These are phyloP conservation scores for Imleria badia DNA, from an alignment of 768 basidiomycete genomes.

Conservation along the genomic window DNA sequence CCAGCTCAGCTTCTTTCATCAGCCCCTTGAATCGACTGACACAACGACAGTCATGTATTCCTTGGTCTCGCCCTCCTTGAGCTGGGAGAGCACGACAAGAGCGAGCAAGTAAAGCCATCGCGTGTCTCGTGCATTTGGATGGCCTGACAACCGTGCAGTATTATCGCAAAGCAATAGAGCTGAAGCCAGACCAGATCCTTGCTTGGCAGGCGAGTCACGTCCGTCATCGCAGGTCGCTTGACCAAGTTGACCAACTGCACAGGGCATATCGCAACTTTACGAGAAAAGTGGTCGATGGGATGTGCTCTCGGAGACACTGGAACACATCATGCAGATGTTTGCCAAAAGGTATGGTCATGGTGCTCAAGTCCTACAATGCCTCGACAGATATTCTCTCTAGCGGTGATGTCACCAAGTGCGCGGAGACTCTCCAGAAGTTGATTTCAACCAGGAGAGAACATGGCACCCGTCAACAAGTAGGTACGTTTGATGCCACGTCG, in stretches of 20 bases:
- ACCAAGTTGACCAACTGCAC: slow-evolving; percentile 3
- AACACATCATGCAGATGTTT: slow-evolving; percentile 58
- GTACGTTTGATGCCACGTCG: slow-evolving; percentile 1
- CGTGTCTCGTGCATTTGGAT: not conserved
- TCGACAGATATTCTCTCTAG: slow-evolving; percentile 38
- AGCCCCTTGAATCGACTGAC: slow-evolving; percentile 6
- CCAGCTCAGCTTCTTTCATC: too few species aligned
- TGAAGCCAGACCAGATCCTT: slow-evolving; percentile 66
- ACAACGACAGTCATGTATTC: slow-evolving; percentile 69
- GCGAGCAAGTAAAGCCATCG: slow-evolving; percentile 77
- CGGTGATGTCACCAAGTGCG: slow-evolving; percentile 74
- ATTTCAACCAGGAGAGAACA: slow-evolving; percentile 59
- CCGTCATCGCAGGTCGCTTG: slow-evolving; percentile 7
- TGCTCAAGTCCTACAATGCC: not conserved
- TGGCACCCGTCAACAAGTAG: slow-evolving; percentile 61
- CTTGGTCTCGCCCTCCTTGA: slow-evolving; percentile 79
- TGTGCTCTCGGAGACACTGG: slow-evolving; percentile 51
- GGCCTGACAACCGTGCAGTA: slow-evolving; percentile 44
- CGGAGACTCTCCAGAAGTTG: slow-evolving; percentile 76
- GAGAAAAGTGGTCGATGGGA: slow-evolving; percentile 63
- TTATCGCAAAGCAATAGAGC: slow-evolving; percentile 73
- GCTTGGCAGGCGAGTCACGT: slow-evolving; percentile 75
- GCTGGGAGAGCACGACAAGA: slow-evolving; percentile 63
- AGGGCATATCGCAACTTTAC: slow-evolving; percentile 77
- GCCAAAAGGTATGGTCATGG: slow-evolving; percentile 49